Evolutionary conservation across 2,329 filamentous ascomycete genomes (phyloP), one percentile per base, ranked within the genome.

Genomic region (Colletotrichum kahawae): DNA sequence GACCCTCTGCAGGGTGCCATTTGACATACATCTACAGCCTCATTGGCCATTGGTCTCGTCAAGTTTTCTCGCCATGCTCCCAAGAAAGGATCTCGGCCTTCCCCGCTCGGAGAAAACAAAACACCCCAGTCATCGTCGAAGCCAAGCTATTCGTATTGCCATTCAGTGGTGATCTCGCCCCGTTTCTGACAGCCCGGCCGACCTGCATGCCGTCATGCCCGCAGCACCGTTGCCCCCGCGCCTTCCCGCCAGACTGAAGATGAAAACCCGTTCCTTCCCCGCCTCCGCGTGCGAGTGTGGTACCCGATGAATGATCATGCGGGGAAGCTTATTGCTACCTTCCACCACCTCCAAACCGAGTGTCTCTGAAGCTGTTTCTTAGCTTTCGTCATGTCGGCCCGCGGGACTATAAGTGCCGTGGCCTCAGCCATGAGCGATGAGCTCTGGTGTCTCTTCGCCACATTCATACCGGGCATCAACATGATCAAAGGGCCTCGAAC

Each of bases 151-250:
- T 33, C 36, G 56, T 63, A 43, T 60, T 56, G 60, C 51, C 67
- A 48, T 66, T 4, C 4, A 33, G 51, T 54, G 69, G 27, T 72
- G 73, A 75, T 75, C 73, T 68, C 38, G 34, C 62, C 68, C 67
- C 57, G 48, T 63, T 75, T 64, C 67, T 34, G 72, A 72, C 2
- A 34, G 16, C 62, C 59, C 13, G 34, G 6, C 43, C 63, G 72
- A 27, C 68, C 43, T 67, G 72, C 69, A 75, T 75, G 69, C 72
- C 63, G 72, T 75, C 63, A 75, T 67, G 43, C 13, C 34, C 33
- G 7, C 60, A 24, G 48, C 33, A 34, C 21, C 48, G 38, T 24
- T 54, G 27, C 63, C 31, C 18, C 72, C 34, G 16, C 48, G 29
- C 63, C 16, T 27, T 60, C 56, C 54, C 31, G 68, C 54, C 48